Conservation (phyloP, 768 basidiomycete species). For the Boletus coccyginus region DNA sequence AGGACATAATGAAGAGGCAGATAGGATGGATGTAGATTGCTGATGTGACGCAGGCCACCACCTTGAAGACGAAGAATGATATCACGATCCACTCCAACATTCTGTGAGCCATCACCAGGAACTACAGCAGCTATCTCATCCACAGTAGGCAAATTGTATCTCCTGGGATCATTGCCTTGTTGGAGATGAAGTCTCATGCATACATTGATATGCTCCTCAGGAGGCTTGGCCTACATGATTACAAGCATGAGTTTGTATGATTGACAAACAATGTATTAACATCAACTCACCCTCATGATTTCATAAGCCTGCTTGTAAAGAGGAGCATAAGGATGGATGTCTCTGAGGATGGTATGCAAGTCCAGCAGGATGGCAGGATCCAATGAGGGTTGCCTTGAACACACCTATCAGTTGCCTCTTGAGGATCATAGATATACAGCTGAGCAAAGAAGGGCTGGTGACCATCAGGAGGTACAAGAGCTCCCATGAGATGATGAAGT, state of each 20-base stretch:
- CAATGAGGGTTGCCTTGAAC: conserved; percentile 24
- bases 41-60: too few species aligned
- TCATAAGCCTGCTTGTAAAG: conserved; percentile 34
- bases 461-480: conserved; percentile 25
- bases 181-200: conserved; percentile 3
- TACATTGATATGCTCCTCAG: conserved; percentile 15
- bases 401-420: conserved; percentile 30
- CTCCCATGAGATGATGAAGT: conserved; percentile 36
- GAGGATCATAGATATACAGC: conserved; percentile 41
- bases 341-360: conserved; percentile 25
- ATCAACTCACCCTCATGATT: conserved; percentile 16
- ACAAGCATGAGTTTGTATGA: not conserved
- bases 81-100: too few species aligned
- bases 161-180: conserved; percentile 25
- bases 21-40: too few species aligned
- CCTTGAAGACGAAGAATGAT: too few species aligned
- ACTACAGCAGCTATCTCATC: too few species aligned
- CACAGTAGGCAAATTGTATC: conserved; percentile 49
- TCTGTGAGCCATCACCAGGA: too few species aligned
- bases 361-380: conserved; percentile 15
- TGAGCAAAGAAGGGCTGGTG: conserved; percentile 35
- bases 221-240: conserved; percentile 8
- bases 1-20: conserved; percentile 45
- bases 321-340: conserved; percentile 25
- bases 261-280: not conserved